Percentiles rank a stretch among this genome's conserved stretches.
These are phyloP conservation scores for Erysimum cheiranthoides DNA, from an alignment of 345 rosid genomes.

Conservation along the genomic window DNA sequence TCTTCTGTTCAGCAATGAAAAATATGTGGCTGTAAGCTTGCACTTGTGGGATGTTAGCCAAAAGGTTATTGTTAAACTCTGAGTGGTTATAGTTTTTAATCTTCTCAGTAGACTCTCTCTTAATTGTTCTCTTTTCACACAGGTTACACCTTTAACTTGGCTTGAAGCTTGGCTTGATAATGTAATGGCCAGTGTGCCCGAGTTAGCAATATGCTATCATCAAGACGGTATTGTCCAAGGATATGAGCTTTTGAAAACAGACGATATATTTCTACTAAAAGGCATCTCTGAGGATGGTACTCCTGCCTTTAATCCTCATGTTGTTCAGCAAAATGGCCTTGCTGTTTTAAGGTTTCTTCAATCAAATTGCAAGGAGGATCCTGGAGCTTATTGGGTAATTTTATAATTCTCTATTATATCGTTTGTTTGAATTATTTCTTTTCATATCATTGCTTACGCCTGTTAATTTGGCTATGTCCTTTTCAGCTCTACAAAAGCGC, in stretches of 20 bases:
- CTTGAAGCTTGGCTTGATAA: conserved; percentile 99
- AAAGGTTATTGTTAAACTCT: conserved; percentile 58
- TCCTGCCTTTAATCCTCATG: conserved; percentile 95
- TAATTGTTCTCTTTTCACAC: conserved; percentile 23
- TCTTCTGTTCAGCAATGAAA: conserved; percentile 94
- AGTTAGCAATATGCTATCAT: conserved; percentile 97
- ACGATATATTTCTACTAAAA: conserved; percentile 84
- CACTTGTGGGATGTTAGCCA: conserved; percentile 86
- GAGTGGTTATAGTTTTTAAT: conserved; percentile 20
- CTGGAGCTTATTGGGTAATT: conserved; percentile 94
- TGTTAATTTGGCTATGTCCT: conserved; percentile 26
- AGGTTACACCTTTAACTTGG: conserved; percentile 95
- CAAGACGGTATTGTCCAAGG: conserved; percentile 91
- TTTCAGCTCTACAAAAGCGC: conserved; percentile 89
- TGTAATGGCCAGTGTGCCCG: conserved; percentile 98
- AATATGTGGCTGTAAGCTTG: conserved; percentile 91
- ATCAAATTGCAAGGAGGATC: conserved; percentile 95
- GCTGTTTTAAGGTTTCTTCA: conserved; percentile 92
- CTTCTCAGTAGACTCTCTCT: conserved; percentile 10
- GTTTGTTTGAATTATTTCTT: not conserved
- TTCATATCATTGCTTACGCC: conserved; percentile 2
- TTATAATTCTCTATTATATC: conserved; percentile 12
- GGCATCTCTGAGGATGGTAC: conserved; percentile 93
- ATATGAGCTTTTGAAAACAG: conserved; percentile 95
- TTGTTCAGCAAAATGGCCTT: conserved; percentile 95